A percentile compares a stretch with the other conserved stretches of the same genome.
These are phyloP conservation scores for Xylaria palmicola DNA, from an alignment of 495 filamentous ascomycete species.

Conservation along the genomic window DNA sequence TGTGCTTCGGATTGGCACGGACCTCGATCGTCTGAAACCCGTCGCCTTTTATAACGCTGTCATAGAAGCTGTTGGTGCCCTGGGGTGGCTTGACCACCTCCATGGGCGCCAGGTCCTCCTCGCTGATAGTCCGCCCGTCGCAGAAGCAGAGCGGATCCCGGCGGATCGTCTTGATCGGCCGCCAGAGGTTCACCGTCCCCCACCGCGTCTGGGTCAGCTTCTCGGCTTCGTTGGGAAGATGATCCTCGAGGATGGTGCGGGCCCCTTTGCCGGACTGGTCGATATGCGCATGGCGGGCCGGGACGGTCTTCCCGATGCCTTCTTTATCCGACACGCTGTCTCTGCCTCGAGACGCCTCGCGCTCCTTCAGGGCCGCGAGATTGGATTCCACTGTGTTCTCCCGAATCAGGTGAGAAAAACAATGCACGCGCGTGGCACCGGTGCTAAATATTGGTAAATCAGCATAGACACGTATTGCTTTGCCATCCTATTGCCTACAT, in stretches of 20 bases:
- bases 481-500: neutral
- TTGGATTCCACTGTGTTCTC: neutral
- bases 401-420: conserved; percentile 8
- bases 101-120: conserved; percentile 45
- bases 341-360: neutral
- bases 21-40: conserved; percentile 5
- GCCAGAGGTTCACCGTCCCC: conserved; percentile 69
- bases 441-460: neutral
- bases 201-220: conserved; percentile 54
- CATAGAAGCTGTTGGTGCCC: conserved; percentile 47
- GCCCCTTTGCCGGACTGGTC: conserved; percentile 57
- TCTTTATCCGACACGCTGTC: conserved; percentile 7
- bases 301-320: conserved; percentile 29
- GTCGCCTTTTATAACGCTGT: conserved; percentile 34
- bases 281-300: conserved; percentile 58
- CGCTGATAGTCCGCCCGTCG: conserved; percentile 45
- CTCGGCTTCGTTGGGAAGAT: conserved; percentile 52
- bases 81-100: conserved; percentile 51
- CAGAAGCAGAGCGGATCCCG: conserved; percentile 56
- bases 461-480: neutral
- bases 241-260: conserved; percentile 46
- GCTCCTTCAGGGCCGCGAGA: neutral
- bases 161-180: conserved; percentile 57
- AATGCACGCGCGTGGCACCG: conserved; percentile 3
- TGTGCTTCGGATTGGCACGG: conserved; percentile 26